phyloP scores from a whole-genome alignment of 2,329 filamentous ascomycete genomes.

The Lachnellula cervina region DNA sequence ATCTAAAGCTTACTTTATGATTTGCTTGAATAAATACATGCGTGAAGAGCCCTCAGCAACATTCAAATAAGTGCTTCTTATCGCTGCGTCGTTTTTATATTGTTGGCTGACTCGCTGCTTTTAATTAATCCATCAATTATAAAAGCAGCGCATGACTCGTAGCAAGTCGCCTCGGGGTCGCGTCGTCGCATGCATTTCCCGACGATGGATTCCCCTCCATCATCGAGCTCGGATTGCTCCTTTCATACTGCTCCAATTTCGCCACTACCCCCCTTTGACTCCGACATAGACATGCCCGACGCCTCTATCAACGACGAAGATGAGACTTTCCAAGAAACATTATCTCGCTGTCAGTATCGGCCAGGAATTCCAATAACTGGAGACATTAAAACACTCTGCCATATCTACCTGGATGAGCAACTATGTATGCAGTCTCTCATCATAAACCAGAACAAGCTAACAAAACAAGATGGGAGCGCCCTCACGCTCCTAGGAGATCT shows the following conservation, averaged over 20 bases:
- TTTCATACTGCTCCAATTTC: slow-evolving; percentile 10
- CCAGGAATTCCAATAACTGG: slow-evolving; percentile 52
- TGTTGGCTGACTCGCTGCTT: not conserved
- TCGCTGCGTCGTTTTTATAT: no score
- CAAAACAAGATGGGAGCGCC: slow-evolving; percentile 46
- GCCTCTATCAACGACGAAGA: not conserved
- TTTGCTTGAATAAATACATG: no score
- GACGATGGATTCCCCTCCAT: not conserved
- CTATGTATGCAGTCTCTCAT: slow-evolving; percentile 21
- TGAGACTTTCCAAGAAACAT: not conserved
- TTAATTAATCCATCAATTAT: not conserved
- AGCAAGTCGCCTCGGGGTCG: no score
- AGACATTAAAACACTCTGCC: slow-evolving; percentile 61
- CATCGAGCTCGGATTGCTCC: not conserved
- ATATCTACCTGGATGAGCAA: slow-evolving; percentile 71
- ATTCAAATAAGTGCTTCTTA: no score
- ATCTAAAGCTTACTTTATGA: no score
- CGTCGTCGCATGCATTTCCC: not conserved
- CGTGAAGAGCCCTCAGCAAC: no score
- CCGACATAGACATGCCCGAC: slow-evolving; percentile 5
- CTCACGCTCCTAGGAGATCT: slow-evolving; percentile 60
- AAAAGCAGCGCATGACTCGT: not conserved
- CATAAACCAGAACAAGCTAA: slow-evolving; percentile 1
- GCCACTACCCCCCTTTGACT: not conserved
- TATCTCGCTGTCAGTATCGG: slow-evolving; percentile 40